A percentile compares a stretch with the other conserved stretches of the same genome.
These are phyloP conservation scores for Xylaria venustula DNA, from an alignment of 495 filamentous ascomycete genomes.

Conservation along the genomic window DNA sequence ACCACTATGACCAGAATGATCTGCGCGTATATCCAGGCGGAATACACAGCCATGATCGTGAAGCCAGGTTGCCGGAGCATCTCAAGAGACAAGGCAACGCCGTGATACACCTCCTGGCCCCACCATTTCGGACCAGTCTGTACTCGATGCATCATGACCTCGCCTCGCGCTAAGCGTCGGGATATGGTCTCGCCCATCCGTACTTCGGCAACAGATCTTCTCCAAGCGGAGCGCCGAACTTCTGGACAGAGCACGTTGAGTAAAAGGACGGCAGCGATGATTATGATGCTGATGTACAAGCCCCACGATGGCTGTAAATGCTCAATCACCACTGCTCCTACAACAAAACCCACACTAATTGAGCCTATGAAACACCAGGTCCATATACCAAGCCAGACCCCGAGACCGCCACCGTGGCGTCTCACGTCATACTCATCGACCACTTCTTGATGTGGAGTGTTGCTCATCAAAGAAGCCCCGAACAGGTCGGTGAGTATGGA, in stretches of 20 bases:
- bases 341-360: conserved; percentile 64
- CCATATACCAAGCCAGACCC: conserved; percentile 76
- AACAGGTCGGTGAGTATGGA: conserved; percentile 70
- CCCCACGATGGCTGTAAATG: conserved; percentile 63
- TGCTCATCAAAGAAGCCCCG: conserved; percentile 67
- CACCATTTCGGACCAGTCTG: conserved; percentile 68
- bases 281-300: conserved; percentile 66
- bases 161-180: conserved; percentile 62
- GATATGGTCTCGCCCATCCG: conserved; percentile 52
- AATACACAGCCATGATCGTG: conserved; percentile 64
- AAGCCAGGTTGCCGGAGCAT: conserved; percentile 74
- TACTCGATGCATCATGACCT: conserved; percentile 71
- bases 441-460: conserved; percentile 67
- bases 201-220: conserved; percentile 64
- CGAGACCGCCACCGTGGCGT: conserved; percentile 71
- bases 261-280: conserved; percentile 59
- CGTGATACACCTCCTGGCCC: conserved; percentile 71
- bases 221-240: conserved; percentile 60
- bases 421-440: conserved; percentile 62
- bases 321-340: conserved; percentile 66
- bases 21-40: conserved; percentile 75
- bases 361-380: conserved; percentile 70
- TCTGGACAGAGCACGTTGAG: conserved; percentile 67
- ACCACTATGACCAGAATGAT: conserved; percentile 64
- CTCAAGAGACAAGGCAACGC: conserved; percentile 60